phyloP scores from a whole-genome alignment of 129 eudicot genomes.

The Saussurea involucrata region DNA sequence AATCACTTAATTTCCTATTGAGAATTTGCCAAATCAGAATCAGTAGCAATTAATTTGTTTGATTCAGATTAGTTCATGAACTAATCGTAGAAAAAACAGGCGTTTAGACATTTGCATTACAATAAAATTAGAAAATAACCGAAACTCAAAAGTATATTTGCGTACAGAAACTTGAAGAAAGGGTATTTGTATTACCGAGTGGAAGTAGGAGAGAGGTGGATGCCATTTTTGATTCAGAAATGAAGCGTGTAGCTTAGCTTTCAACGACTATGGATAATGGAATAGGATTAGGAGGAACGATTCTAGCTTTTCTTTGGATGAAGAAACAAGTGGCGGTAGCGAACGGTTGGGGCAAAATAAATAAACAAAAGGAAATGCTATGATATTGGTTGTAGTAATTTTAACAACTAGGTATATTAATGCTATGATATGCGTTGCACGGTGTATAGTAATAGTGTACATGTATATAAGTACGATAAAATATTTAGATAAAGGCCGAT shows the following conservation, averaged over 20 bases:
- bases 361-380: too few relatives aligned
- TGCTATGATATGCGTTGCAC: too few relatives aligned
- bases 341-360: neutral
- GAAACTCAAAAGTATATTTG: neutral
- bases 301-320: constrained; percentile 9
- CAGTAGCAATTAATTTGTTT: neutral
- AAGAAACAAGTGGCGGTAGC: neutral
- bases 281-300: neutral
- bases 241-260: constrained; percentile 3
- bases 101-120: neutral
- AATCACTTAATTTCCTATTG: constrained; percentile 3
- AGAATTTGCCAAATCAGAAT: neutral
- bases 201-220: constrained; percentile 32
- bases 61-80: neutral
- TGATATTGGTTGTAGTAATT: too few relatives aligned
- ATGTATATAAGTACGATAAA: too few relatives aligned
- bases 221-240: constrained; percentile 24
- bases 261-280: constrained; percentile 24
- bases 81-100: constrained; percentile 8
- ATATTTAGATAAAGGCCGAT: too few relatives aligned
- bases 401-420: too few relatives aligned
- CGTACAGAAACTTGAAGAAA: neutral
- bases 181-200: constrained; percentile 23
- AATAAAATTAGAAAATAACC: neutral
- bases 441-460: too few relatives aligned